Percentiles rank a stretch among this genome's conserved stretches.
These are phyloP conservation scores for Penicillium arizonense DNA, from an alignment of 495 filamentous ascomycete species.

Conservation along the genomic window DNA sequence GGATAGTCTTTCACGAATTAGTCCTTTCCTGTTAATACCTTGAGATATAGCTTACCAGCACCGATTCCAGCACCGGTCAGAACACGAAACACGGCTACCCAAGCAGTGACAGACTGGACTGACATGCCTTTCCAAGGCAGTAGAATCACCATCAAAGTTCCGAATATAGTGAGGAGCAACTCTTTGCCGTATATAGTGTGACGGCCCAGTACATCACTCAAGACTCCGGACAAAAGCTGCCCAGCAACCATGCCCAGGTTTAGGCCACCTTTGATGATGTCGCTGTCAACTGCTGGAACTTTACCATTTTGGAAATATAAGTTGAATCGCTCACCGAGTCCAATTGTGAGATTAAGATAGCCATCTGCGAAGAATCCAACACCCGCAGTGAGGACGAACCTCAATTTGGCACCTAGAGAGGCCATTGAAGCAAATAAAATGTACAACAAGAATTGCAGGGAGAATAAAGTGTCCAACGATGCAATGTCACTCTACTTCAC, in stretches of 20 bases:
- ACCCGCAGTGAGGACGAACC: slow-evolving; percentile 12
- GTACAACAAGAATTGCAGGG: background rate
- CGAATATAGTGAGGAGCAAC: slow-evolving; percentile 11
- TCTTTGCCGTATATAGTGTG: slow-evolving; percentile 16
- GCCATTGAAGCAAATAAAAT: slow-evolving; percentile 10
- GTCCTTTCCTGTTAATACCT: background rate
- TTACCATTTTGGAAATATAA: slow-evolving; percentile 14
- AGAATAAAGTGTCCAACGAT: too few relatives aligned
- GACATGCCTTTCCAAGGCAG: slow-evolving; percentile 17
- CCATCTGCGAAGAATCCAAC: slow-evolving; percentile 18
- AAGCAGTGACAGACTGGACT: slow-evolving; percentile 12
- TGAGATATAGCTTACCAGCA: slow-evolving; percentile 1
- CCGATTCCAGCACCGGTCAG: slow-evolving; percentile 17
- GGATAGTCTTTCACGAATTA: slow-evolving; percentile 14
- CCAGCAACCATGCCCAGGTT: slow-evolving; percentile 16
- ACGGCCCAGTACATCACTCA: slow-evolving; percentile 14
- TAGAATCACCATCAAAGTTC: slow-evolving; percentile 16
- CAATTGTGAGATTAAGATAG: slow-evolving; percentile 22
- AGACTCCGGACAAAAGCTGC: slow-evolving; percentile 12
- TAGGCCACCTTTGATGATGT: slow-evolving; percentile 17
- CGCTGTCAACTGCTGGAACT: slow-evolving; percentile 13
- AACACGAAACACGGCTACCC: slow-evolving; percentile 19
- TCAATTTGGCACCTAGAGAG: slow-evolving; percentile 15
- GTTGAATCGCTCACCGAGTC: slow-evolving; percentile 11
- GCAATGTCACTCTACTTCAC: too few relatives aligned